Percentiles rank a stretch among this genome's conserved stretches.
These are phyloP conservation scores for Colletotrichum eleusines DNA, from an alignment of 2,329 filamentous ascomycete genomes.

Conservation along the genomic window DNA sequence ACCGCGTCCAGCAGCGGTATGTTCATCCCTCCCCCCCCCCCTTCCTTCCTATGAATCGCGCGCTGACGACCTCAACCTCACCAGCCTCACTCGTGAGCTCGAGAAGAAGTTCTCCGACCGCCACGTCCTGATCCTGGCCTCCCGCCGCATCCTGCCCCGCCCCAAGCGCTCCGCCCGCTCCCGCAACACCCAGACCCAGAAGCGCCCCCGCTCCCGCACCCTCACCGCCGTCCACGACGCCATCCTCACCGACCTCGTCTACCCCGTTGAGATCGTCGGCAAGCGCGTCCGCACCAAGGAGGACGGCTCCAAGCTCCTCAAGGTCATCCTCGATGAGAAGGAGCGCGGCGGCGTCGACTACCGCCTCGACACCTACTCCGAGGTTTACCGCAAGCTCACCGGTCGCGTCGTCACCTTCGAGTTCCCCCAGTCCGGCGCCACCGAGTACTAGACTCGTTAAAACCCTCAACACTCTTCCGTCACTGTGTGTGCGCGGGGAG, in stretches of 20 bases:
- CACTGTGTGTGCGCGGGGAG: conserved; percentile 10
- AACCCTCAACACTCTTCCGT: not conserved
- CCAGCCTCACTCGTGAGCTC: conserved; percentile 99
- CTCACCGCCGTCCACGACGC: conserved; percentile 99
- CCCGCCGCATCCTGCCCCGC: conserved; percentile 97
- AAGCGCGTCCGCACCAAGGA: conserved; percentile 99
- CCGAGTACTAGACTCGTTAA: conserved; percentile 77
- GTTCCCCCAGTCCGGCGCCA: conserved; percentile 87
- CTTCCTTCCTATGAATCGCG: no score
- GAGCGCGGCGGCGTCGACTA: conserved; percentile 99
- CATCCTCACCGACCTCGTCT: conserved; percentile 98
- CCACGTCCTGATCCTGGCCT: conserved; percentile 98
- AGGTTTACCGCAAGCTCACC: conserved; percentile 98
- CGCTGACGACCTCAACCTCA: not conserved
- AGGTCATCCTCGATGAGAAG: conserved; percentile 99
- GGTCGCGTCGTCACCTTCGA: conserved; percentile 97
- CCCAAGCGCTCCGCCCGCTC: conserved; percentile 98
- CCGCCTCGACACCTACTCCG: conserved; percentile 98
- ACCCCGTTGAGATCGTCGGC: conserved; percentile 99
- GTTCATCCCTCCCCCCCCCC: conserved; percentile 50
- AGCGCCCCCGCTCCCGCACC: conserved; percentile 97
- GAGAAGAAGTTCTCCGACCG: conserved; percentile 99
- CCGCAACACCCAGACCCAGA: conserved; percentile 97
- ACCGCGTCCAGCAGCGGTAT: conserved; percentile 99
- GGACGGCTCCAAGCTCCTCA: conserved; percentile 97